Conservation (phyloP, 2,329 filamentous ascomycete species). For the Diaporthe velutina region DNA sequence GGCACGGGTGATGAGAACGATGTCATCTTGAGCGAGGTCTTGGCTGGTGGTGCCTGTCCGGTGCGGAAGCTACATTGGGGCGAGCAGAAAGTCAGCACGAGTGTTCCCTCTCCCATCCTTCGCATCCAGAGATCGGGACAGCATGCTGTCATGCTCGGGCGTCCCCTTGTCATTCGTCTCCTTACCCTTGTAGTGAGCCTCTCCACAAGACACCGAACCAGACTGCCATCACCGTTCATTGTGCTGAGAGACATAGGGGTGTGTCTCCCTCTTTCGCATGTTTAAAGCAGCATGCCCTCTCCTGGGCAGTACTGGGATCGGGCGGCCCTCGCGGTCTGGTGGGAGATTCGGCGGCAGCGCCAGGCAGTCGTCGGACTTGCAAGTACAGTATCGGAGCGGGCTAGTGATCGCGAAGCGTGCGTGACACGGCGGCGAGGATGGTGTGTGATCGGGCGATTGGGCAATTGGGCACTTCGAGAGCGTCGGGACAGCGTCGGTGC, state of each 20-base stretch:
- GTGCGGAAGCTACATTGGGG: slow-evolving; percentile 67
- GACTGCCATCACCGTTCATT: slow-evolving; percentile 72
- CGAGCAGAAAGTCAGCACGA: slow-evolving; percentile 41
- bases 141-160: neutral
- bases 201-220: slow-evolving; percentile 73
- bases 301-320: slow-evolving; percentile 37
- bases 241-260: slow-evolving; percentile 45
- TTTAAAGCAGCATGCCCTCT: slow-evolving; percentile 42
- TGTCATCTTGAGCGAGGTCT: slow-evolving; percentile 71
- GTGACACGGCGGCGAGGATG: slow-evolving; percentile 3
- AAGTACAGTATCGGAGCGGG: neutral
- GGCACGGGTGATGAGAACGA: slow-evolving; percentile 70
- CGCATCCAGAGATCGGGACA: neutral
- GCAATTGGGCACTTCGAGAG: neutral
- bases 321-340: slow-evolving; percentile 20
- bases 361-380: slow-evolving; percentile 18
- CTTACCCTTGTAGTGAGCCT: slow-evolving; percentile 72
- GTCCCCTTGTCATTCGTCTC: slow-evolving; percentile 17
- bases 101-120: slow-evolving; percentile 17
- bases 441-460: slow-evolving; percentile 15
- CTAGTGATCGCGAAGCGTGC: neutral
- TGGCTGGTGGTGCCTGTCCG: slow-evolving; percentile 69
- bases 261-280: slow-evolving; percentile 47
- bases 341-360: slow-evolving; percentile 7
- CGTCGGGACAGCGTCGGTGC: slow-evolving; percentile 31